These are phyloP conservation scores for Primulina eburnea DNA, from an alignment of 257 asterid species.

Conservation along the genomic window DNA sequence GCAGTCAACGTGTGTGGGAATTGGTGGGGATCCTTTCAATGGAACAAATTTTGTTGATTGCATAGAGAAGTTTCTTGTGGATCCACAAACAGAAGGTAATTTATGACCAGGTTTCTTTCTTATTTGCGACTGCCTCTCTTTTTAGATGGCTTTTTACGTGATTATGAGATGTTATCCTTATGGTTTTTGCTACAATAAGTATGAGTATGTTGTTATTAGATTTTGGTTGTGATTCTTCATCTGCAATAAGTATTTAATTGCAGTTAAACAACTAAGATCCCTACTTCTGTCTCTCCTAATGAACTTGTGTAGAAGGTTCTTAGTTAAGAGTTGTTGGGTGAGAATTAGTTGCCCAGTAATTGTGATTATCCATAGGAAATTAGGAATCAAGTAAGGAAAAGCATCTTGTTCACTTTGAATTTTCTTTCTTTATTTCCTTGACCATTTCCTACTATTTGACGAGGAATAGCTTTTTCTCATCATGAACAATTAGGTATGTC, in stretches of 20 bases:
- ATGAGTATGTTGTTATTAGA: not conserved
- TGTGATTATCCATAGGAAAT: not conserved
- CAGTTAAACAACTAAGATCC: slow-evolving; percentile 17
- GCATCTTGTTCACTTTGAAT: not conserved
- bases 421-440: not conserved
- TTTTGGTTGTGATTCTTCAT: slow-evolving; percentile 4
- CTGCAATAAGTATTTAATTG: not conserved
- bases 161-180: not conserved
- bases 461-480: not conserved
- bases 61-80: slow-evolving; percentile 75
- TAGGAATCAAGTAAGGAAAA: not conserved
- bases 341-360: not conserved
- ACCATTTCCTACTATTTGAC: slow-evolving; percentile 4
- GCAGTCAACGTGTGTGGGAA: slow-evolving; percentile 93
- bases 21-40: slow-evolving; percentile 98
- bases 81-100: slow-evolving; percentile 96
- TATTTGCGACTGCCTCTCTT: slow-evolving; percentile 5
- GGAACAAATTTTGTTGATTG: slow-evolving; percentile 98
- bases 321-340: not conserved
- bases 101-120: slow-evolving; percentile 11
- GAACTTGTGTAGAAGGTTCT: slow-evolving; percentile 9
- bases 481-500: not conserved
- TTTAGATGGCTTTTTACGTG: not conserved
- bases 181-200: not conserved
- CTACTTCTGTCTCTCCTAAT: slow-evolving; percentile 3